Evolutionary conservation across 768 basidiomycete species (phyloP).

Genomic region (Rhizopogon salebrosus): DNA sequence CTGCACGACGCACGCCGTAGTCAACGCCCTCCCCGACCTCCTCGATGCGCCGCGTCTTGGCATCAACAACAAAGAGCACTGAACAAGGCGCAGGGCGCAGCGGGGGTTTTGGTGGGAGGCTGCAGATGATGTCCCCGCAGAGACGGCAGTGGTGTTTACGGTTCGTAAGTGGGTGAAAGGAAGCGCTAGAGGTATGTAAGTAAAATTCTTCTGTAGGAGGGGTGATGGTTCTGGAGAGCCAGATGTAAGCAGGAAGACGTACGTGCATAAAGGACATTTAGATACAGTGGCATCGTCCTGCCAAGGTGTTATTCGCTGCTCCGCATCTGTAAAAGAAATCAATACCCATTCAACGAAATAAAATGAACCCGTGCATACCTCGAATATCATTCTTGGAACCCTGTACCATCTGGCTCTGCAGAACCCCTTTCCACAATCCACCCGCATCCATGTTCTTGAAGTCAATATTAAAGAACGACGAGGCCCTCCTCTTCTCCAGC

Average conservation of each 20-base stretch:
- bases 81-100: constrained; percentile 70
- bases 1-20: constrained; percentile 62
- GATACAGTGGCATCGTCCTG: constrained; percentile 73
- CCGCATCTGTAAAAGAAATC: constrained; percentile 46
- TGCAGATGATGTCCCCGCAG: constrained; percentile 89
- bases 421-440: constrained; percentile 67
- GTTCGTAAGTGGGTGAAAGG: constrained; percentile 87
- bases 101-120: constrained; percentile 72
- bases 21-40: constrained; percentile 81
- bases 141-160: constrained; percentile 95
- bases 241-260: constrained; percentile 20
- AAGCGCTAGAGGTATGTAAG: constrained; percentile 34
- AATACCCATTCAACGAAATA: not conserved
- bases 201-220: constrained; percentile 5
- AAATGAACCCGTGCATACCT: constrained; percentile 36
- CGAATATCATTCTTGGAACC: constrained; percentile 59
- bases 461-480: constrained; percentile 73
- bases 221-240: not conserved
- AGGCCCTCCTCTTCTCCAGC: constrained; percentile 40
- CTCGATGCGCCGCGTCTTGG: constrained; percentile 69
- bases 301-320: constrained; percentile 95
- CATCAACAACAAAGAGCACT: constrained; percentile 80
- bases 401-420: constrained; percentile 35
- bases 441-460: constrained; percentile 60
- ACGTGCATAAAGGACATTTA: constrained; percentile 86